A percentile compares a stretch with the other conserved stretches of the same genome.
Evolutionary conservation across 2,329 filamentous ascomycete genomes (phyloP).

Genomic region (Paramyrothecium roridum): DNA sequence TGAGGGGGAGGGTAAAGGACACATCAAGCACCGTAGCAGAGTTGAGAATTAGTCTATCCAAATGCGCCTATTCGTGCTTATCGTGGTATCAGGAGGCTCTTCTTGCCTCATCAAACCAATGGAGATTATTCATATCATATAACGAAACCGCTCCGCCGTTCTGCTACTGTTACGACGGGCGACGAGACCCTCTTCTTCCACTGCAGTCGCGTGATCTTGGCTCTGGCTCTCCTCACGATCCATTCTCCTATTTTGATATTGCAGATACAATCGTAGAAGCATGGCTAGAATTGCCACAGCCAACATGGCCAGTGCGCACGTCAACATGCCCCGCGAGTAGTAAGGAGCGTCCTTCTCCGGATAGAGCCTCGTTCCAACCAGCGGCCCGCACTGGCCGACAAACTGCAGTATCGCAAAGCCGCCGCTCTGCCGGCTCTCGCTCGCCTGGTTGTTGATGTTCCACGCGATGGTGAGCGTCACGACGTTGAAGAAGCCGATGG

Average conservation of each 20-base stretch:
- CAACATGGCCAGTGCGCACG: slow-evolving; percentile 62
- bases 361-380: slow-evolving; percentile 66
- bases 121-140: slow-evolving; percentile 37
- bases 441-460: slow-evolving; percentile 82
- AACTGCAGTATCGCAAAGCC: slow-evolving; percentile 80
- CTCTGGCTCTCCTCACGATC: slow-evolving; percentile 29
- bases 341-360: slow-evolving; percentile 58
- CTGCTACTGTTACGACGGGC: slow-evolving; percentile 19
- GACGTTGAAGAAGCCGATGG: slow-evolving; percentile 77
- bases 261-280: slow-evolving; percentile 50
- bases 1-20: neutral
- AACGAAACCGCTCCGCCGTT: slow-evolving; percentile 33
- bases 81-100: neutral
- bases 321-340: slow-evolving; percentile 60
- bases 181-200: slow-evolving; percentile 39
- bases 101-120: neutral
- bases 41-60: neutral
- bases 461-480: slow-evolving; percentile 84
- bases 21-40: neutral
- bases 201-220: slow-evolving; percentile 13
- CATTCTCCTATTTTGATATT: slow-evolving; percentile 44
- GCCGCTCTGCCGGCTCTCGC: slow-evolving; percentile 65
- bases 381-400: slow-evolving; percentile 75
- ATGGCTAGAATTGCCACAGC: slow-evolving; percentile 55
- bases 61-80: neutral